A percentile compares a stretch with the other conserved stretches of the same genome.
Conservation (phyloP, 257 asterid genomes). For the Cordia subcordata region DNA sequence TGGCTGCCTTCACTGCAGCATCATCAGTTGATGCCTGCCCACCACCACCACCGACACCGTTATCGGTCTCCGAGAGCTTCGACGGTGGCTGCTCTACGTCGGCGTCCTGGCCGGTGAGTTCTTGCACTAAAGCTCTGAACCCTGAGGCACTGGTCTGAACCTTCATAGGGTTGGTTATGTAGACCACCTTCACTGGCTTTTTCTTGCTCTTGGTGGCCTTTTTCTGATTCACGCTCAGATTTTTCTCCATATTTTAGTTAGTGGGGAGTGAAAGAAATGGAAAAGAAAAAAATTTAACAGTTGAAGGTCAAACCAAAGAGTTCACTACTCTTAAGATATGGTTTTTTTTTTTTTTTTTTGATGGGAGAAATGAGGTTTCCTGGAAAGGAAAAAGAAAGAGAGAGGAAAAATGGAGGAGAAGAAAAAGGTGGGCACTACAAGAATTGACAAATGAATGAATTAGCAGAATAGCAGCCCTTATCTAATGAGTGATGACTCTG, state of each 20-base stretch:
- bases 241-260: too few species aligned
- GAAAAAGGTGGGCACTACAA: background rate
- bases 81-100: conserved; percentile 24
- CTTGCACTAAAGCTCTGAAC: conserved; percentile 69
- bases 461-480: too few species aligned
- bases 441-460: too few species aligned
- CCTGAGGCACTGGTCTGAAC: conserved; percentile 55
- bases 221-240: conserved; percentile 22
- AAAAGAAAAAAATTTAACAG: too few species aligned
- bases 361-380: background rate
- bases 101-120: conserved; percentile 71
- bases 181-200: conserved; percentile 59
- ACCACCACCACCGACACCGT: conserved; percentile 9
- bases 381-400: background rate
- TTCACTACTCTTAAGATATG: too few species aligned
- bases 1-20: conserved; percentile 2
- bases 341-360: too few species aligned
- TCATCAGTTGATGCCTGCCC: conserved; percentile 2
- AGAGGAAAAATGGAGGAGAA: background rate
- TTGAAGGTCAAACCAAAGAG: too few species aligned
- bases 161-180: conserved; percentile 75
- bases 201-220: conserved; percentile 26
- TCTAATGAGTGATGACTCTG: too few species aligned
- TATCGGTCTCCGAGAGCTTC: conserved; percentile 6
- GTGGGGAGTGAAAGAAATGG: too few species aligned